These are phyloP conservation scores for Aspergillus candidus DNA, from an alignment of 2,329 filamentous ascomycete genomes.

Conservation along the genomic window DNA sequence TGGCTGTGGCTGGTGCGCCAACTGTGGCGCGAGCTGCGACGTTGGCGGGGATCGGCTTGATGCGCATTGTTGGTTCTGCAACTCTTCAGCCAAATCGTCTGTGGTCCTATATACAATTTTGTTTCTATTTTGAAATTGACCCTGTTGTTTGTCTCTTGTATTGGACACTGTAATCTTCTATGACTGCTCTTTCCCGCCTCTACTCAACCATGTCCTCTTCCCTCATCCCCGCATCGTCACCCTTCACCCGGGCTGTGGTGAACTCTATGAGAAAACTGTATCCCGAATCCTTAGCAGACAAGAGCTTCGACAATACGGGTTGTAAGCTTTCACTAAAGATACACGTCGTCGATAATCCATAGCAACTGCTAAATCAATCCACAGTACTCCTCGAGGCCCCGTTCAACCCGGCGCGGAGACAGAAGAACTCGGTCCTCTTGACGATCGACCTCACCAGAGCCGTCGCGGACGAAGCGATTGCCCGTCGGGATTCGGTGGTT, in stretches of 20 bases:
- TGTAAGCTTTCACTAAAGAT: conserved; percentile 38
- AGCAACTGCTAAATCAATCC: conserved; percentile 3
- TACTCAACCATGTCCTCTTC: conserved; percentile 32
- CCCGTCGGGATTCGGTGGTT: conserved; percentile 67
- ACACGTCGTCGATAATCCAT: neutral
- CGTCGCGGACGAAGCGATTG: conserved; percentile 85
- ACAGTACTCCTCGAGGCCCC: conserved; percentile 65
- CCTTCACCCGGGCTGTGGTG: conserved; percentile 65
- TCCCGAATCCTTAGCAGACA: conserved; percentile 81
- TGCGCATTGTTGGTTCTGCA: neutral
- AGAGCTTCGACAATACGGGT: conserved; percentile 94
- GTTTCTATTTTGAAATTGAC: too few species aligned
- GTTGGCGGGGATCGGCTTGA: conserved; percentile 2
- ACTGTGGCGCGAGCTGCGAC: conserved; percentile 15
- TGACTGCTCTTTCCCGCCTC: conserved; percentile 20
- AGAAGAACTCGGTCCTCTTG: conserved; percentile 65
- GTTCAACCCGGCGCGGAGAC: conserved; percentile 50
- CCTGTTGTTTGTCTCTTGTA: neutral
- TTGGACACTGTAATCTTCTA: conserved; percentile 7
- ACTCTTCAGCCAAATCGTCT: neutral
- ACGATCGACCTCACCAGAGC: conserved; percentile 86
- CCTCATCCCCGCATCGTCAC: conserved; percentile 40
- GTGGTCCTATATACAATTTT: neutral
- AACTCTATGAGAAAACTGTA: conserved; percentile 73
- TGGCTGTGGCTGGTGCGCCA: conserved; percentile 20